Base-by-base conservation (phyloP, 306 rosid species). In the Gleditsia sinensis region DNA sequence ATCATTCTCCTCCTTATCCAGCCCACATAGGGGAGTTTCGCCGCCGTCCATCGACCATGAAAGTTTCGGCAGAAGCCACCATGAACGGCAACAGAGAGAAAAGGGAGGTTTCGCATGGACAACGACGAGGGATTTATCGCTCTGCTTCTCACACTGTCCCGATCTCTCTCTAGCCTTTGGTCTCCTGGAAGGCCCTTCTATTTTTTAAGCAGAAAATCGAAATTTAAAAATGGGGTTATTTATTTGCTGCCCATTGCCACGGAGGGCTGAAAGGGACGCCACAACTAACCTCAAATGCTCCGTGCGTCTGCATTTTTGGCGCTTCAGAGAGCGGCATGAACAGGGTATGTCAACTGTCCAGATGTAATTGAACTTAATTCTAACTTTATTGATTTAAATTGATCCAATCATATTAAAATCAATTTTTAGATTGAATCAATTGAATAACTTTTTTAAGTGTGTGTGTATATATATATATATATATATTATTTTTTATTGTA, bases 21-120 rank as follows among this genome's bases (percentile, higher is more conserved):
- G 75, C 5, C 75, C 54, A 62, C 65, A 66, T 24, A 75, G 43
- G 43, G 40, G 42, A 75, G 68, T 74, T 45, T 76, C 81, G 75
- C 71, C 83, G 80, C 82, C 86, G 80, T 79, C 98, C 98, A 93
- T 93, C 69, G 83, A 80, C 75, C 61, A 76, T 28, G 32, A 65
- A 37, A 68, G 33, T 32, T 30, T 9, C 28, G 79, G 80, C 80
- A 59, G 56, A 62, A 78, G 50, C 51, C 79, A 85, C 86, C 98
- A 87, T 93, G 76, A 87, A 90, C 75, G 81, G 79, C 27, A 43
- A 75, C 79, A 34, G 74, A 70, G 67, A 67, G 51, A 59, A 23
- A 43, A 27, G 80, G 82, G 77, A 82, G 74, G 83, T 60, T 67
- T 9, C 6, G 49, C 78, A 74, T 51, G 70, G 57, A 74, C 54